Evolutionary conservation across 352 stramenopile species (phyloP), one percentile per base, ranked within the genome.

Genomic region (Pythium aphanidermatum): DNA sequence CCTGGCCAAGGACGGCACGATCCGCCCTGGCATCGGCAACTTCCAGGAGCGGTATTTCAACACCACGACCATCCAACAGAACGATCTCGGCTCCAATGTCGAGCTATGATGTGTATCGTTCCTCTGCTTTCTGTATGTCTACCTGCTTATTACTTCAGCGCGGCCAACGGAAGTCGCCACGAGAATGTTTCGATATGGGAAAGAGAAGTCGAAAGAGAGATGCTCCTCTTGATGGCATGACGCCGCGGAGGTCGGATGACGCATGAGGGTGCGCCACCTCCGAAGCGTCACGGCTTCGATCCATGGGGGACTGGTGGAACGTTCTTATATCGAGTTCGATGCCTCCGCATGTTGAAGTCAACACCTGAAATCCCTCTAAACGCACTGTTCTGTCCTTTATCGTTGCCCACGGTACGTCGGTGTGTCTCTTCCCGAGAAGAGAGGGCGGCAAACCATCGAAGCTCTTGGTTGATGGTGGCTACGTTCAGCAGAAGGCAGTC

Each of bases 41-140:
- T 77, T 74, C 41, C 39, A 51, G 20, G 63, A 77, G 44, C 60
- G 66, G 3, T 77, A 71, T 46, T 55, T 55, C 19, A 39, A 47
- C 30, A 48, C 47, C 20, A 55, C 47, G 38, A 49, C 47, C 7
- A 55, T 55, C 47, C 30, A 28, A 23, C 38, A 47, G 19, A 55
- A 16, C 28, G 7, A 36, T 16, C 26, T 49, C 17, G 47, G 47
- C 6, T 32, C 47, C 20, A 43, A 23, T 19, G 38, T 48, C 10
- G 21, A 44, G 21, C 12, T 55, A 19, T 55, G 38, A 49, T 7
- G 12, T 14, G 7, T 14, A 38, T 8, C 19, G 23, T 16, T 31
- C 25, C 9, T 12, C 23, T 24, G 24, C 5, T 16, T 45, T 26
- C 38, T 23, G 7, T 4, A 33, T n/a, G n/a, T n/a, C n/a, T n/a